Evolutionary conservation across 169 alveolate species (phyloP), one percentile per base, ranked within the genome.

Genomic region (Babesia bigemina): DNA sequence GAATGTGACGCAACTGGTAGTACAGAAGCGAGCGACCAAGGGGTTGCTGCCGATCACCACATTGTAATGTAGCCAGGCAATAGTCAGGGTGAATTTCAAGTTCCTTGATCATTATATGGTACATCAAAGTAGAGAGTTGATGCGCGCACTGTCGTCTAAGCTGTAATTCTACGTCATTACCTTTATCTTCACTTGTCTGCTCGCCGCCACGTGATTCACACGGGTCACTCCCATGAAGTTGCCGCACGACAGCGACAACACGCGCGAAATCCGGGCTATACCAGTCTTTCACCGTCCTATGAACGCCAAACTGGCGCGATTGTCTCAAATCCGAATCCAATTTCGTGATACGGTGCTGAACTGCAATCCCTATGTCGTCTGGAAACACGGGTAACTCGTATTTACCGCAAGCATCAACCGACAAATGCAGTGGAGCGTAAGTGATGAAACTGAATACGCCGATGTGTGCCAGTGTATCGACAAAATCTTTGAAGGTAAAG

Each of bases 381-480:
- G 57, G 44, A 11, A 62, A 11, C 53, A 10, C 0, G n/a, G 58
- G 70, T 16, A 62, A 19, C n/a, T 62, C 70, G 21, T 62, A 49
- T 13, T 58, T 14, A 7, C 66, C 66, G 26, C 21, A 21, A 12
- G 28, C 22, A 21, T 58, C 66, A 6, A 36, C 48, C 26, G n/a
- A 19, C 12, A 11, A 6, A 19, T 58, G 47, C 19, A 58, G 10
- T 13, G n/a, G 48, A 7, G 19, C 14, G 48, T 45, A 65, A 2
- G 29, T 16, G 29, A 65, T 8, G 59, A 65, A 65, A 4, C 49
- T 65, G 24, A 22, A 65, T 9, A 65, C 62, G 10, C 74, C 74
- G 19, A 65, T 16, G 59, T 29, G n/a, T 26, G 45, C 48, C 24
- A 65, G 12, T 0, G 33, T 10, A 4, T 13, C 62, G 3, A 13